Evolutionary conservation across 305 asterid genomes (phyloP), one percentile per base, ranked within the genome.

Genomic region (Fraxinus nigra): DNA sequence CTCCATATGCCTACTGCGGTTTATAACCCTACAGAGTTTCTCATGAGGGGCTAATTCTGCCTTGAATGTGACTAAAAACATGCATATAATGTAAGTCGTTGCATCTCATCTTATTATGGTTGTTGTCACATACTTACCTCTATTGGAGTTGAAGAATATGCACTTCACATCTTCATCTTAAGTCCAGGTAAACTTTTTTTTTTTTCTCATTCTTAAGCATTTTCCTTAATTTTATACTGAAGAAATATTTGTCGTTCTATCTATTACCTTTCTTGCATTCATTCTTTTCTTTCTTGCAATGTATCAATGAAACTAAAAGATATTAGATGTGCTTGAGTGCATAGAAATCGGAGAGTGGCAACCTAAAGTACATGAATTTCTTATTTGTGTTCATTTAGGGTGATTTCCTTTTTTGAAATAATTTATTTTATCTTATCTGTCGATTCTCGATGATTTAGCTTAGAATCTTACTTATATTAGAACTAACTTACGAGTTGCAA

Each of bases 401-500:
- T 13, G 2, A 43, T 11, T 43, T 11, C 54, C n/a, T 43, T 43
- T 35, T 11, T 43, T 11, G n/a, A 43, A 43, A 43, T 43, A 43
- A 11, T 11, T 43, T 11, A 16, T 43, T 43, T 43, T 43, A 43
- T 40, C 14, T 43, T 43, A 43, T 40, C 14, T 9, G 14, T 2
- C 3, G 3, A 40, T 10, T 40, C 48, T 40, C 3, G 14, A 9
- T 40, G 48, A 10, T 40, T 9, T 40, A 40, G 48, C 3, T 40
- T 40, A 38, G 8, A 38, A 38, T 38, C 46, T 43, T 43, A 16
- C 54, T 43, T 43, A 43, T 43, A 16, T 43, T 43, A 43, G n/a
- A 43, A 43, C n/a, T 43, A 5, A 43, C 14, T 86, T 94, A 83
- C 94, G 94, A 73, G 99, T 93, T 75, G 97, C 98, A 83, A 96